Evolutionary conservation across 352 stramenopile genomes (phyloP).

Genomic region (Phytopythium montanum): DNA sequence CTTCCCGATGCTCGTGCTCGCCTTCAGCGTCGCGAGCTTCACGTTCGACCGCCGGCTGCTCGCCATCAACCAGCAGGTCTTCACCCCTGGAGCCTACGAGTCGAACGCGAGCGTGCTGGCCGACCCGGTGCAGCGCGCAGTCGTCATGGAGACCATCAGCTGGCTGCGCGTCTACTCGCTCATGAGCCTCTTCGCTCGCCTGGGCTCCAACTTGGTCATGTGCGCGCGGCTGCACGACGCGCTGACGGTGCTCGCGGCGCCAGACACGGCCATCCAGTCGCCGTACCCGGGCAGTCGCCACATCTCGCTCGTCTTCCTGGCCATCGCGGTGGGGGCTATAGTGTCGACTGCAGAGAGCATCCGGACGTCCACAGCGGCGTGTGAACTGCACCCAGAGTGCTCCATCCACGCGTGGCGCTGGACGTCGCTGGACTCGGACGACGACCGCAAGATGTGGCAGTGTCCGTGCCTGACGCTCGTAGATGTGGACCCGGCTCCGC

Average conservation of each 20-base stretch:
- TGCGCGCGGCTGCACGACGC: constrained; percentile 7
- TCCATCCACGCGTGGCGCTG: constrained; percentile 20
- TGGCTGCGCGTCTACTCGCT: constrained; percentile 20
- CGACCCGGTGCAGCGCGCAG: constrained; percentile 16
- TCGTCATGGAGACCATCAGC: constrained; percentile 18
- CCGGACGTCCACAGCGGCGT: constrained; percentile 10
- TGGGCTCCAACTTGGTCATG: constrained; percentile 20
- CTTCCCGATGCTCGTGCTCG: constrained; percentile 22
- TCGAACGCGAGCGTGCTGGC: constrained; percentile 16
- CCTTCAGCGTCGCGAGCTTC: constrained; percentile 19
- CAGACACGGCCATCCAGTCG: background rate
- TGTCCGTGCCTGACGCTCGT: constrained; percentile 43
- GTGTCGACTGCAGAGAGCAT: constrained; percentile 21
- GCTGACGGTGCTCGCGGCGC: background rate
- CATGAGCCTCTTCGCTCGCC: constrained; percentile 18
- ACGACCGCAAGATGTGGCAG: constrained; percentile 4
- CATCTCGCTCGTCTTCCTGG: constrained; percentile 9
- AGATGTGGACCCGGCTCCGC: constrained; percentile 17
- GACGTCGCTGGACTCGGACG: constrained; percentile 8
- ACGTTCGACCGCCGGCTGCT: constrained; percentile 18
- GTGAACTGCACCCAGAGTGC: constrained; percentile 20
- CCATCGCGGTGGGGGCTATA: constrained; percentile 6
- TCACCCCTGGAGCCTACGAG: constrained; percentile 21
- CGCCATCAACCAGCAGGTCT: constrained; percentile 18
- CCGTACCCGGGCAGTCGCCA: constrained; percentile 10